These are phyloP conservation scores for Dothiorella sarmentorum DNA, from an alignment of 2,329 filamentous ascomycete species.

Conservation along the genomic window DNA sequence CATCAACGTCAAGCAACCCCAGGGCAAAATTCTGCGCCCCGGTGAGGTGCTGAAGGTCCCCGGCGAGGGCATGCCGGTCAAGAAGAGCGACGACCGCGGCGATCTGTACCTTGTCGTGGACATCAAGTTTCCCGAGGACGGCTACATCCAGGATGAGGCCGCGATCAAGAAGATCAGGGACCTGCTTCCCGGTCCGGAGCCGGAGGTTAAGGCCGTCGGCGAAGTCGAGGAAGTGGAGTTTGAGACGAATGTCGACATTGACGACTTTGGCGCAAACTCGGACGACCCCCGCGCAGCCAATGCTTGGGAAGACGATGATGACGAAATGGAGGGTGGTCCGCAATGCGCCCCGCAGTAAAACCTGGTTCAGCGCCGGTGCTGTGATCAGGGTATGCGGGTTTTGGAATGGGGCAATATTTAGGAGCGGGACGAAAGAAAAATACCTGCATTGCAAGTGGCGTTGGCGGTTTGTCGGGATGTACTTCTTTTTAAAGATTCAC, in stretches of 20 bases:
- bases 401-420: background rate
- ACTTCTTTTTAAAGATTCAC: slow-evolving; percentile 7
- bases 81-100: slow-evolving; percentile 77
- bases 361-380: no score
- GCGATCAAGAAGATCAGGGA: slow-evolving; percentile 68
- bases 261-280: slow-evolving; percentile 74
- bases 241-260: slow-evolving; percentile 76
- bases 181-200: slow-evolving; percentile 61
- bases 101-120: slow-evolving; percentile 85
- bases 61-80: slow-evolving; percentile 92
- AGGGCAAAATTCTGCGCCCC: slow-evolving; percentile 75
- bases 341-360: slow-evolving; percentile 71
- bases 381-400: background rate
- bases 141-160: slow-evolving; percentile 70
- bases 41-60: slow-evolving; percentile 79
- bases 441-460: slow-evolving; percentile 13
- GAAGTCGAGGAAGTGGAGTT: slow-evolving; percentile 82
- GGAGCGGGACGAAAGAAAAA: background rate
- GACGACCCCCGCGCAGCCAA: slow-evolving; percentile 63
- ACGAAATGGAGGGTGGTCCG: slow-evolving; percentile 57
- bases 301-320: slow-evolving; percentile 70
- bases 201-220: slow-evolving; percentile 60
- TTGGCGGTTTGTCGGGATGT: slow-evolving; percentile 12
- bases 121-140: slow-evolving; percentile 83
- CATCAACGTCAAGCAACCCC: slow-evolving; percentile 65